phyloP scores from a whole-genome alignment of 371 early-diverging fungal genomes.

The Zychaea mexicana region DNA sequence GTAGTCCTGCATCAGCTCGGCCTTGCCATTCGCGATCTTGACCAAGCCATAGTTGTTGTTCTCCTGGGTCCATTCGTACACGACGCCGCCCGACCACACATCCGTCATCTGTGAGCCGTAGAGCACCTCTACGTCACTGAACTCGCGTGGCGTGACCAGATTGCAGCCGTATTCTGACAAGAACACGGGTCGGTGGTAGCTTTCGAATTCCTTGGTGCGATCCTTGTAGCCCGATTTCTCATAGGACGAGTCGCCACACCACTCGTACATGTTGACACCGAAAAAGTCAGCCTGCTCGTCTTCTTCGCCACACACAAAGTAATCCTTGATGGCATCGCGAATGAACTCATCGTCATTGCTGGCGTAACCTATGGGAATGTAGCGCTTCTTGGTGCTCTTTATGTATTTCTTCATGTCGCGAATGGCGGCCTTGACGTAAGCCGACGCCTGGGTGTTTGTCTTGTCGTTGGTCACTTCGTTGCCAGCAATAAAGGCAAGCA shows the following conservation, averaged over 20 bases:
- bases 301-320: constrained; percentile 75
- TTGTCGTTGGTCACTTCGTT: constrained; percentile 81
- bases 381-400: constrained; percentile 33
- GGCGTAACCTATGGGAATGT: constrained; percentile 82
- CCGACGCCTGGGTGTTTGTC: constrained; percentile 67
- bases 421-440: constrained; percentile 73
- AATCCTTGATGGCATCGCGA: constrained; percentile 67
- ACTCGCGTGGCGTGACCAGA: constrained; percentile 51
- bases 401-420: constrained; percentile 75
- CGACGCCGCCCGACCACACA: constrained; percentile 76
- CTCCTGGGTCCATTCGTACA: constrained; percentile 83
- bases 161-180: constrained; percentile 73
- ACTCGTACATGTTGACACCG: constrained; percentile 72
- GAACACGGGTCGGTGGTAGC: constrained; percentile 63
- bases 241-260: constrained; percentile 62
- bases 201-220: constrained; percentile 54
- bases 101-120: constrained; percentile 71
- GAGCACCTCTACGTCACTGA: constrained; percentile 64
- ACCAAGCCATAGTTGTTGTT: constrained; percentile 81
- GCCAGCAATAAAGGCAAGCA: constrained; percentile 78
- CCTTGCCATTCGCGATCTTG: constrained; percentile 43
- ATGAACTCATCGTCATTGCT: constrained; percentile 77
- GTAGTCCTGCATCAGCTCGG: constrained; percentile 50
- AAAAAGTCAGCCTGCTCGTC: constrained; percentile 73
- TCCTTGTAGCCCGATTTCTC: constrained; percentile 62